Conservation (phyloP, 305 asterid genomes). For the Lippia alba region DNA sequence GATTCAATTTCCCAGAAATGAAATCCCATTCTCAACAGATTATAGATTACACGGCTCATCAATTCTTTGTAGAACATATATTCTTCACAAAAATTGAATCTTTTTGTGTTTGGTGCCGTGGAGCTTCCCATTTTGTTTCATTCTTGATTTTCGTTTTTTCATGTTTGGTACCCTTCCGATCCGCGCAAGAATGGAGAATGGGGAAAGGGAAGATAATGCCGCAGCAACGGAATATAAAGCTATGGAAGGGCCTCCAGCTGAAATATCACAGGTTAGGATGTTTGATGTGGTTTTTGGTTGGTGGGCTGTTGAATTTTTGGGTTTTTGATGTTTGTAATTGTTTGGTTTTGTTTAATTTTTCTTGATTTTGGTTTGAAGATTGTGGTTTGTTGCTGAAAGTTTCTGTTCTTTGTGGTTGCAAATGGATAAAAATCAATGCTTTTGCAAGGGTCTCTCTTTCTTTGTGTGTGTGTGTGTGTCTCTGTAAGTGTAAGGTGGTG, state of each 20-base stretch:
- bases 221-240: constrained; percentile 28
- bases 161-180: background rate
- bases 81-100: constrained; percentile 9
- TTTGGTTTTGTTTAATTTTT: background rate
- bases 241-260: constrained; percentile 34
- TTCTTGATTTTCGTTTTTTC: background rate
- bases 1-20: constrained; percentile 23
- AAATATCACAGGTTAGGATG: constrained; percentile 38
- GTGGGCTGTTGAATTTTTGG: constrained; percentile 13
- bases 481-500: background rate
- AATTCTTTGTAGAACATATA: background rate
- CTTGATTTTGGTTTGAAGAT: background rate
- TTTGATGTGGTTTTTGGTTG: constrained; percentile 8
- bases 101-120: background rate
- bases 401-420: constrained; percentile 28
- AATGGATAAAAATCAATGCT: background rate
- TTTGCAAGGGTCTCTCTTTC: background rate
- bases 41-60: constrained; percentile 18
- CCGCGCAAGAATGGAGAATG: constrained; percentile 34
- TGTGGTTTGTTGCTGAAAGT: constrained; percentile 19
- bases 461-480: background rate
- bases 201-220: constrained; percentile 29
- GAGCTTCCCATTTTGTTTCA: background rate
- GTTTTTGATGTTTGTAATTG: background rate
- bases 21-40: background rate